phyloP scores from a whole-genome alignment of 2,329 filamentous ascomycete species.

The Sporothrix humicola region DNA sequence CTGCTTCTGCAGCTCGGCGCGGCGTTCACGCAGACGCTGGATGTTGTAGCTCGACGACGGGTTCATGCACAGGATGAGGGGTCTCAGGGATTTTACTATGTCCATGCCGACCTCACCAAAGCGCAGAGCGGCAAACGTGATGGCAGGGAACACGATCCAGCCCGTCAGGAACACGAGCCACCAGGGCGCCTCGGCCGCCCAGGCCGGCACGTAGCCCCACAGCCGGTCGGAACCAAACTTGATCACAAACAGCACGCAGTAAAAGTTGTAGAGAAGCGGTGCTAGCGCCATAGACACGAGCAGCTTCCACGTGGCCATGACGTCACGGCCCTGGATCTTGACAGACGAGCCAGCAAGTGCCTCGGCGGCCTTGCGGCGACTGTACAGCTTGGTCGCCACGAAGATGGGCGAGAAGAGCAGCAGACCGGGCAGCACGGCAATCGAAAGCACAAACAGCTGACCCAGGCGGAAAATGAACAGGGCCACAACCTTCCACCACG shows the following conservation, averaged over 20 bases:
- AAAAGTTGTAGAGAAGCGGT: conserved; percentile 80
- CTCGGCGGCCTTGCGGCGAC: conserved; percentile 78
- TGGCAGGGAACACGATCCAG: conserved; percentile 79
- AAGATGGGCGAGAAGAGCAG: conserved; percentile 89
- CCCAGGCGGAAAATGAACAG: conserved; percentile 78
- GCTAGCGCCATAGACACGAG: conserved; percentile 85
- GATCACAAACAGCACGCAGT: conserved; percentile 74
- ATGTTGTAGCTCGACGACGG: conserved; percentile 85
- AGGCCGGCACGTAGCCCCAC: conserved; percentile 79
- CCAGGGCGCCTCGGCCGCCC: conserved; percentile 66
- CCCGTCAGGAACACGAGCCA: conserved; percentile 73
- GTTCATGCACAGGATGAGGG: conserved; percentile 82
- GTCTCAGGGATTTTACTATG: conserved; percentile 91
- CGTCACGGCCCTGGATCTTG: conserved; percentile 85
- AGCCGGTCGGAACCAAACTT: conserved; percentile 83
- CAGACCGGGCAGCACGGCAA: conserved; percentile 84
- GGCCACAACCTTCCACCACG: conserved; percentile 74
- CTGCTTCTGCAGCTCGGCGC: conserved; percentile 75
- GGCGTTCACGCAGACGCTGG: conserved; percentile 73
- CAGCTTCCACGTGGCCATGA: conserved; percentile 94
- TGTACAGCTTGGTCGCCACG: conserved; percentile 81
- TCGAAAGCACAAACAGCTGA: conserved; percentile 76
- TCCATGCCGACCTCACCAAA: conserved; percentile 99
- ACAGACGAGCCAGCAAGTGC: conserved; percentile 85
- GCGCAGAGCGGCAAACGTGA: conserved; percentile 90